Evolutionary conservation across 208 protist genomes (phyloP).

Genomic region (Trypanosoma boissoni): DNA sequence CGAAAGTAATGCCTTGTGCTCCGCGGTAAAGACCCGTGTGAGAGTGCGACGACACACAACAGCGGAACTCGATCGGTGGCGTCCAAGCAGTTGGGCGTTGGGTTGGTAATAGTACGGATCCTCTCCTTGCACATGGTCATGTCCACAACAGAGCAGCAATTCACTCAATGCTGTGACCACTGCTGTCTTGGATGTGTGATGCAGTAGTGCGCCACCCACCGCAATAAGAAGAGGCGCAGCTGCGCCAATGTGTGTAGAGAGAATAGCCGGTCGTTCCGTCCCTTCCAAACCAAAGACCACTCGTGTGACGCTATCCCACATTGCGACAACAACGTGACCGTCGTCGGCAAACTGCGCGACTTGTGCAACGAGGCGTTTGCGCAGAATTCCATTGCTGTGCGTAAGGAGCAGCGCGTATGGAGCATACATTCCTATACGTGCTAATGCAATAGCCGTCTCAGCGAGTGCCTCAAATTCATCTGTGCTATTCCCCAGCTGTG

Average conservation of each 20-base stretch:
- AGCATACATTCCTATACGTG: constrained; percentile 39
- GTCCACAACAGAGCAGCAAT: constrained; percentile 69
- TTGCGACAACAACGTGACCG: constrained; percentile 26
- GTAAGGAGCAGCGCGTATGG: constrained; percentile 68
- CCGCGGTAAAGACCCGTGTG: constrained; percentile 31
- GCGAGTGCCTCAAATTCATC: constrained; percentile 50
- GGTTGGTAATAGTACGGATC: constrained; percentile 59
- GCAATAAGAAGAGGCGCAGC: constrained; percentile 37
- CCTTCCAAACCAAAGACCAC: constrained; percentile 58
- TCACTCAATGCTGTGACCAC: constrained; percentile 44
- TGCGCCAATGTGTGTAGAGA: constrained; percentile 39
- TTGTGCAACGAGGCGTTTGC: constrained; percentile 20
- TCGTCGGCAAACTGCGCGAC: constrained; percentile 25
- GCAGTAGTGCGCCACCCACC: constrained; percentile 47
- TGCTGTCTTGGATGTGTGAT: constrained; percentile 30
- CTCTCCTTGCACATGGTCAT: constrained; percentile 72
- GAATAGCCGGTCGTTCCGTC: constrained; percentile 41
- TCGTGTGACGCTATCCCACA: constrained; percentile 67
- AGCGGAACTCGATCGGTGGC: constrained; percentile 16
- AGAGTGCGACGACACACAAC: constrained; percentile 14
- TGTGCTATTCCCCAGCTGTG: constrained; percentile 29
- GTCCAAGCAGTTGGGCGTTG: constrained; percentile 24
- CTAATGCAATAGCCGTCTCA: constrained; percentile 58
- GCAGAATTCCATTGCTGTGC: constrained; percentile 54
- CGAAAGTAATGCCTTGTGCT: constrained; percentile 38